Percentiles rank a stretch among this genome's conserved stretches.
Conservation (phyloP, 768 basidiomycete species). For the Auriscalpium microsporum region DNA sequence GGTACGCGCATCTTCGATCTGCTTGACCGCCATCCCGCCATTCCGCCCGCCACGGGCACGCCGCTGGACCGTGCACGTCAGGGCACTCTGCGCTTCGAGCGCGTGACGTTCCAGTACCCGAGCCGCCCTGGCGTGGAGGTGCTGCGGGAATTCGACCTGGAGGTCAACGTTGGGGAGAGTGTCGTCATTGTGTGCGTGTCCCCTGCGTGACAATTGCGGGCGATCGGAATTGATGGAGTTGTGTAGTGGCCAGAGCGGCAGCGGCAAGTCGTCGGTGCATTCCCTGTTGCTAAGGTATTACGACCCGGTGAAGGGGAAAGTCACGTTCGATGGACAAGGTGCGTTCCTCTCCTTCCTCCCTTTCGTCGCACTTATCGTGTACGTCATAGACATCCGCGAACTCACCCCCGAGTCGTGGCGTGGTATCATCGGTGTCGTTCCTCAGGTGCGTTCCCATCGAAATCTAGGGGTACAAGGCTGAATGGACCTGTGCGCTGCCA, state of each 20-base stretch:
- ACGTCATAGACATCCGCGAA: conserved; percentile 66
- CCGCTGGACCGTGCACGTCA: conserved; percentile 46
- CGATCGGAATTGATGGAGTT: not conserved
- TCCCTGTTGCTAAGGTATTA: conserved; percentile 84
- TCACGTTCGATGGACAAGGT: conserved; percentile 86
- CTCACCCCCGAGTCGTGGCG: conserved; percentile 86
- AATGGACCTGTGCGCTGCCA: conserved; percentile 6
- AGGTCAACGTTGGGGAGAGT: conserved; percentile 76
- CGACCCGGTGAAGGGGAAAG: conserved; percentile 73
- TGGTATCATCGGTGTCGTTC: conserved; percentile 83
- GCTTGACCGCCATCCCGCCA: conserved; percentile 69
- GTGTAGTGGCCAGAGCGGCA: conserved; percentile 79
- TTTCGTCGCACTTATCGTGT: not conserved
- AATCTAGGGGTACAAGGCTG: not conserved
- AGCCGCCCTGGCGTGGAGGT: conserved; percentile 75
- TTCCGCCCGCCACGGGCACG: conserved; percentile 56
- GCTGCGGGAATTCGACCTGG: conserved; percentile 73
- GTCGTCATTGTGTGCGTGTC: conserved; percentile 81
- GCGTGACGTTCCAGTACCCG: conserved; percentile 85
- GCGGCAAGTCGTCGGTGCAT: conserved; percentile 90
- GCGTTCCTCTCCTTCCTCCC: conserved; percentile 10
- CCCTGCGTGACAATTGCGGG: not conserved
- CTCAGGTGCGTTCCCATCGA: conserved; percentile 41
- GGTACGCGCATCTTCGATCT: conserved; percentile 92
- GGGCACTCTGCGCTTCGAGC: conserved; percentile 73